Evolutionary conservation across 2,329 filamentous ascomycete species (phyloP).

Genomic region (Elsinoe arachidis): DNA sequence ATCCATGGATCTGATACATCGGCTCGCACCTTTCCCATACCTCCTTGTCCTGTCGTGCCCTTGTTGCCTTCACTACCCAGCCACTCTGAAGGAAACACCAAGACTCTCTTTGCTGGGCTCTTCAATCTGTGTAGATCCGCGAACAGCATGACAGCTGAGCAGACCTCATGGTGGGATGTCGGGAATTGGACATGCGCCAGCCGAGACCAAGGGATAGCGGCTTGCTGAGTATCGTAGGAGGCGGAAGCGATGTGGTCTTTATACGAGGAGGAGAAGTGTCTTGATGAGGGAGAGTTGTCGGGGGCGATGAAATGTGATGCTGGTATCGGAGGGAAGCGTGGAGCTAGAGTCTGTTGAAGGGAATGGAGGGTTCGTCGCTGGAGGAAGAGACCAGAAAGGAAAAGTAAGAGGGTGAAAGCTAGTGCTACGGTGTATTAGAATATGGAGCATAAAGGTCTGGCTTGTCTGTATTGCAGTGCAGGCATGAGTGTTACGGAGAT

Average conservation of each 20-base stretch:
- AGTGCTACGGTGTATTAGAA: conserved; percentile 43
- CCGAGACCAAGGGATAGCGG: conserved; percentile 50
- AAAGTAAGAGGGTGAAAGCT: conserved; percentile 71
- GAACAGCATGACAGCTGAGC: conserved; percentile 42
- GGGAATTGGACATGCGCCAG: conserved; percentile 42
- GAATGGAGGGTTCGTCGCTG: conserved; percentile 74
- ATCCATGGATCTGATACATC: conserved; percentile 34
- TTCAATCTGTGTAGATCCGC: conserved; percentile 37
- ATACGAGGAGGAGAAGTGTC: neutral
- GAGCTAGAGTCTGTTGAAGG: conserved; percentile 24
- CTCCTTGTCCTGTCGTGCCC: conserved; percentile 20
- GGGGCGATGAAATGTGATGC: conserved; percentile 2
- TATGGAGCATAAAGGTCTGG: neutral
- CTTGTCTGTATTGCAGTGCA: conserved; percentile 5
- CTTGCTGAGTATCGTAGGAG: neutral
- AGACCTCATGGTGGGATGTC: conserved; percentile 38
- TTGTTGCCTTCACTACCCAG: conserved; percentile 15
- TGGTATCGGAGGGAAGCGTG: conserved; percentile 5
- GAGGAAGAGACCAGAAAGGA: conserved; percentile 77
- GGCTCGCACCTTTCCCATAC: conserved; percentile 24
- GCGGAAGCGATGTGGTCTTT: neutral
- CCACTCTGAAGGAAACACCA: conserved; percentile 38
- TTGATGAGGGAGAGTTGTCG: neutral
- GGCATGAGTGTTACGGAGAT: too few relatives aligned
- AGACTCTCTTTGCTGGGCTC: conserved; percentile 36